Base-by-base conservation (phyloP, 2,329 filamentous ascomycete species). In the Corinectria fuckeliana region DNA sequence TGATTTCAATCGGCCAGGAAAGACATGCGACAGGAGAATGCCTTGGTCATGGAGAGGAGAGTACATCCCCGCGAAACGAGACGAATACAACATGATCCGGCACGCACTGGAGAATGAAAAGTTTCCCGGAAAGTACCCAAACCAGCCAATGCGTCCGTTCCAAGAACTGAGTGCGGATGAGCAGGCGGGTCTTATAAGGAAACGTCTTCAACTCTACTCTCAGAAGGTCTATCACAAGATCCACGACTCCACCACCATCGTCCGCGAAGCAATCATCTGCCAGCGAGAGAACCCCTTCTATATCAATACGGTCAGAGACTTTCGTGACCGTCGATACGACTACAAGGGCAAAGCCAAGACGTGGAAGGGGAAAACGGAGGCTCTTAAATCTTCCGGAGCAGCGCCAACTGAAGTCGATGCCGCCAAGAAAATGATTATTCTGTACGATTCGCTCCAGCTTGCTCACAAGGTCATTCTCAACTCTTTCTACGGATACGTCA, bases 141-240 rank as follows among this genome's bases (percentile, higher is more conserved):
- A 89, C 62, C 85, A 87, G 8, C 89, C 92, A 1, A 75, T 76
- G 72, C 84, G 92, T 56, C 85, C 88, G 0, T 99, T 97, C 70
- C 87, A 93, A 63, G 92, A 98, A 16, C 80, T 99, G 16, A 81
- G 87, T 16, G 76, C 84, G 2, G 93, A 97, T 58, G 95, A 99
- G 71, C 94, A 96, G 76, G 89, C 93, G 0, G 78, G 72, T 1
- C 81, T 95, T 32, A 83, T 96, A 49, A 90, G 92, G 67, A 99
- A 98, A 72, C 88, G 95, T 30, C 80, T 99, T 47, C 92, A 94
- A 65, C 85, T 93, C 30, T 99, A 96, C 79, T 96, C 92, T 71
- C 96, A 98, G 76, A 99, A 99, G 78, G 96, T 99, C 64, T 99
- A 99, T 74, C 95, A 99, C 83, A 99, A 98, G 76, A 98, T 99